Conservation (phyloP, 1,139 yeast genomes). For the Diutina rugosa region DNA sequence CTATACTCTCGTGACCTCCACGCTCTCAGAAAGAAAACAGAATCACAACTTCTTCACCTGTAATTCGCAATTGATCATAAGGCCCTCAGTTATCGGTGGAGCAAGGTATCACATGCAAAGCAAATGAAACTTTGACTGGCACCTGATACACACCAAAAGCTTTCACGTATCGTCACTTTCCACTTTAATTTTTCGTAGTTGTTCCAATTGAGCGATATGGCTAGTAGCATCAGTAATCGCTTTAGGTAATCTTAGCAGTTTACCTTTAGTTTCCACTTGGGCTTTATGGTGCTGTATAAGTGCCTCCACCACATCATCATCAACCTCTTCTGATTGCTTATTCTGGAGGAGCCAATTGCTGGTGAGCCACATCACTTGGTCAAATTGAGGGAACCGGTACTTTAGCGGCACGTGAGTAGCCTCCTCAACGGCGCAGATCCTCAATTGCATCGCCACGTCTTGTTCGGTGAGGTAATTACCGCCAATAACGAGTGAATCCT, state of each 20-base stretch:
- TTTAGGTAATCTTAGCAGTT: not conserved
- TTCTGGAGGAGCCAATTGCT: conserved; percentile 11
- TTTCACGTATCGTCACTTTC: no score
- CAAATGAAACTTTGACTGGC: no score
- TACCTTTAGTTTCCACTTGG: not conserved
- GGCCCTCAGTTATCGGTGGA: no score
- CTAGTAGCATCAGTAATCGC: not conserved
- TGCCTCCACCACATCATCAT: not conserved
- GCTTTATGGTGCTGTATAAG: not conserved
- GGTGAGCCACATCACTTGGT: conserved; percentile 57
- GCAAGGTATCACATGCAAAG: no score
- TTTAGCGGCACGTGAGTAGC: conserved; percentile 61
- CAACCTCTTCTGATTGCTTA: no score
- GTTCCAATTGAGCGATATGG: not conserved
- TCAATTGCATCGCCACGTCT: conserved; percentile 50
- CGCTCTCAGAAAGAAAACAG: no score
- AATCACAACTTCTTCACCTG: no score
- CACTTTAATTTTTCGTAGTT: not conserved
- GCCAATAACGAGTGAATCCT: conserved; percentile 72
- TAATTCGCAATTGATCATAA: no score
- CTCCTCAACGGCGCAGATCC: conserved; percentile 48
- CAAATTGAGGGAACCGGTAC: conserved; percentile 70
- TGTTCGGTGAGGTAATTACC: conserved; percentile 69
- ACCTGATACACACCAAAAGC: no score
- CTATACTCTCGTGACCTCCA: no score